Conservation (phyloP, 2,329 filamentous ascomycete genomes). For the Trichothecium roseum region DNA sequence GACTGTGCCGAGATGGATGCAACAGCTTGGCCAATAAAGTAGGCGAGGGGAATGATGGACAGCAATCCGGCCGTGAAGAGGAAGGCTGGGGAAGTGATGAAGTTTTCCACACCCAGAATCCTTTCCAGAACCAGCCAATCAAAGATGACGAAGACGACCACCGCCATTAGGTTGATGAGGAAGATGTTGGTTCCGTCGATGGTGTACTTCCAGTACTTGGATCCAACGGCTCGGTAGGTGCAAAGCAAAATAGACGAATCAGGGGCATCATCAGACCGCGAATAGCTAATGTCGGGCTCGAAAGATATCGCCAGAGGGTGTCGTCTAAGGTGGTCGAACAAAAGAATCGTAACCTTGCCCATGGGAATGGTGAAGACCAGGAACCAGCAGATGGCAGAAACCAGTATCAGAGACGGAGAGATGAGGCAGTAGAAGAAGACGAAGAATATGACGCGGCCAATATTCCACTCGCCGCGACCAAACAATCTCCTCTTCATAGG, state of each 20-base stretch:
- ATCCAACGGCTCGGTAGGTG: constrained; percentile 89
- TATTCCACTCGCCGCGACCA: constrained; percentile 89
- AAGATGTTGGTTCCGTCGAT: constrained; percentile 98
- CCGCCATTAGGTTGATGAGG: constrained; percentile 88
- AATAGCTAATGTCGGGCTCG: constrained; percentile 71
- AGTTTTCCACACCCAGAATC: constrained; percentile 56
- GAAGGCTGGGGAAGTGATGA: constrained; percentile 73
- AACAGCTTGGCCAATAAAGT: constrained; percentile 97
- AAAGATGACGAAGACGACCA: constrained; percentile 90
- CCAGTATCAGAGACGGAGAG: constrained; percentile 73
- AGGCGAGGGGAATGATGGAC: constrained; percentile 92
- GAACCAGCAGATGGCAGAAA: constrained; percentile 88
- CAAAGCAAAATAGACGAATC: constrained; percentile 85
- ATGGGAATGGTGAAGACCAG: constrained; percentile 97
- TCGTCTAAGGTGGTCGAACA: constrained; percentile 84
- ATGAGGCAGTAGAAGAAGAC: constrained; percentile 90
- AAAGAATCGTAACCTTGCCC: constrained; percentile 84
- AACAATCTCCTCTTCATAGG: constrained; percentile 74
- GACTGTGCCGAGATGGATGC: constrained; percentile 98
- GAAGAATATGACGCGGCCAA: constrained; percentile 93
- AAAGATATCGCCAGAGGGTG: constrained; percentile 91
- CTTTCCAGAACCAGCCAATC: constrained; percentile 76
- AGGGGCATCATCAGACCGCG: constrained; percentile 56
- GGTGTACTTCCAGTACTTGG: constrained; percentile 99
- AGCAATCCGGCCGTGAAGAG: constrained; percentile 75